These are phyloP conservation scores for Fusarium haematococcum DNA, from an alignment of 2,329 filamentous ascomycete species.

Conservation along the genomic window DNA sequence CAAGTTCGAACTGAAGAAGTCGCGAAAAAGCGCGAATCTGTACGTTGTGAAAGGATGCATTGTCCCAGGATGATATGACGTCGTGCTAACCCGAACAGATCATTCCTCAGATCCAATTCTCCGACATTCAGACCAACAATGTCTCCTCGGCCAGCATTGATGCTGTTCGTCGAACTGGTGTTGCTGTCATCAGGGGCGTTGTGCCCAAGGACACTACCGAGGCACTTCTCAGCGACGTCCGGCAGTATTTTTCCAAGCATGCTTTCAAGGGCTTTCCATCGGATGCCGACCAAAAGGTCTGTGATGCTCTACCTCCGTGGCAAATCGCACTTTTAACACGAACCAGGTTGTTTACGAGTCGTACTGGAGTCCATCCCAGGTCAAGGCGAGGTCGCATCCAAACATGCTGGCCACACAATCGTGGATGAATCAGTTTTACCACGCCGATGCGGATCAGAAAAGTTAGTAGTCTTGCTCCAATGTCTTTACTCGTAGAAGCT, in stretches of 20 bases:
- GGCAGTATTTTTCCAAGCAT: not conserved
- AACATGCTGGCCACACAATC: conserved; percentile 4
- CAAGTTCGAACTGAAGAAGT: not conserved
- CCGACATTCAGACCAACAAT: not conserved
- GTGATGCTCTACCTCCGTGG: fast-evolving
- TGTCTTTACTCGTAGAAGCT: not conserved
- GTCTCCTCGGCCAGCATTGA: not conserved
- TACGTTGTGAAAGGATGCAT: not conserved
- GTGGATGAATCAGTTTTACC: conserved; percentile 7
- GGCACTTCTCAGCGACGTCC: not conserved
- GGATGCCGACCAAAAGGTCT: not conserved
- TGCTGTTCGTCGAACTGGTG: not conserved
- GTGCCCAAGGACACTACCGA: not conserved
- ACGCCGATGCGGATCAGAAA: not conserved
- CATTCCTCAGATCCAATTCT: not conserved
- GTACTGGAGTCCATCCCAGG: conserved; percentile 9
- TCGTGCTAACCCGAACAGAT: not conserved
- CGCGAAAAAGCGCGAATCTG: not conserved
- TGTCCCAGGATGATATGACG: no score
- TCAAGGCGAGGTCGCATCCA: conserved; percentile 8
- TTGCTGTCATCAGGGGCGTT: not conserved
- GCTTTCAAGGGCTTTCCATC: not conserved
- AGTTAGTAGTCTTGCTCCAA: not conserved
- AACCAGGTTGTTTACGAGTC: not conserved
- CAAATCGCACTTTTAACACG: not conserved